These are phyloP conservation scores for Aspergillus neotritici DNA, from an alignment of 2,329 filamentous ascomycete species.

Conservation along the genomic window DNA sequence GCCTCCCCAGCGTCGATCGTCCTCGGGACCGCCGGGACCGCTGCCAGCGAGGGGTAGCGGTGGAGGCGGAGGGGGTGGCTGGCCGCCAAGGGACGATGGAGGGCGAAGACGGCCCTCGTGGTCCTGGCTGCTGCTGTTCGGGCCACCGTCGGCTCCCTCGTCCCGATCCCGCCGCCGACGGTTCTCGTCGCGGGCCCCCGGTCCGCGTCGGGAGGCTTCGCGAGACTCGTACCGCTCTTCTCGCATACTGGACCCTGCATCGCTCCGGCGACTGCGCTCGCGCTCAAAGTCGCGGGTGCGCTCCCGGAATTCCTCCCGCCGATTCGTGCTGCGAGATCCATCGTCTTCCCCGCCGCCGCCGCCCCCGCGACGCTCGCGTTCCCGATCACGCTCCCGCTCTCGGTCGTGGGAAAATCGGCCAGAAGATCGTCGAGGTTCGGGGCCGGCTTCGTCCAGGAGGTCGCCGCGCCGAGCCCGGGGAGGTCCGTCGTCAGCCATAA, in stretches of 20 bases:
- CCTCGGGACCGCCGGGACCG: conserved; percentile 21
- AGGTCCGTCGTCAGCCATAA: conserved; percentile 29
- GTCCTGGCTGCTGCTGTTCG: conserved; percentile 18
- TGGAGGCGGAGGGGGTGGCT: conserved; percentile 26
- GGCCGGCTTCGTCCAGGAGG: conserved; percentile 28
- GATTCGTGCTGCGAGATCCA: conserved; percentile 19
- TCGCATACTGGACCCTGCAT: conserved; percentile 19
- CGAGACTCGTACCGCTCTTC: conserved; percentile 25
- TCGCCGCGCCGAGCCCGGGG: conserved; percentile 26
- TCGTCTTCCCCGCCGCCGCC: conserved; percentile 26
- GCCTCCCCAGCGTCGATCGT: conserved; percentile 31
- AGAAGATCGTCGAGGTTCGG: conserved; percentile 29
- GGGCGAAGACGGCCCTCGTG: conserved; percentile 31
- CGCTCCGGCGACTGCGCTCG: conserved; percentile 32
- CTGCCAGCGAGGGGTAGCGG: conserved; percentile 18
- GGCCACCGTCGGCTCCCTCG: conserved; percentile 21
- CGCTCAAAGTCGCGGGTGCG: conserved; percentile 29
- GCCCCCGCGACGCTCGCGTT: conserved; percentile 23
- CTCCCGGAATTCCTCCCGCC: conserved; percentile 35
- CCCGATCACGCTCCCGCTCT: conserved; percentile 23
- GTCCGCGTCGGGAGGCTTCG: conserved; percentile 28
- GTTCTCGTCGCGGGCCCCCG: conserved; percentile 30
- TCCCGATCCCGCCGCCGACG: conserved; percentile 34
- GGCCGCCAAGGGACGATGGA: conserved; percentile 28
- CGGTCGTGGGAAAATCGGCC: conserved; percentile 20